These are phyloP conservation scores for Entophlyctis helioformis DNA, from an alignment of 192 early-diverging fungal species.

Conservation along the genomic window DNA sequence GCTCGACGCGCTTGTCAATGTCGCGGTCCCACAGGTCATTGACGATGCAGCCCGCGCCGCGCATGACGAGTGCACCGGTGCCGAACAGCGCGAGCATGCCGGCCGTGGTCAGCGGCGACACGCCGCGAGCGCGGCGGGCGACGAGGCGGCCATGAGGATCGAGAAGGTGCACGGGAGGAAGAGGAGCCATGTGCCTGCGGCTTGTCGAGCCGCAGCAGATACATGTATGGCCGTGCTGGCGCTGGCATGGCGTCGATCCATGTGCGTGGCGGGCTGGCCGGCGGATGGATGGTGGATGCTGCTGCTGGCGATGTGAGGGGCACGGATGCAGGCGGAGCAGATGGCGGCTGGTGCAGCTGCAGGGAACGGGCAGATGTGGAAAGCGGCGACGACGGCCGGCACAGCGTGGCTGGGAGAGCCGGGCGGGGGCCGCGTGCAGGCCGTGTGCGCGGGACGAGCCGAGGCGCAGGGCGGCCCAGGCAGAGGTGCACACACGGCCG, in stretches of 20 bases:
- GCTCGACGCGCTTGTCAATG: conserved; percentile 73
- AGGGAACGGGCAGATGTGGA: too few species aligned
- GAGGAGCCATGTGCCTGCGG: conserved; percentile 89
- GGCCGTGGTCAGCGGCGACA: conserved; percentile 45
- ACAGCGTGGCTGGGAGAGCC: too few species aligned
- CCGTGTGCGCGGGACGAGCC: too few species aligned
- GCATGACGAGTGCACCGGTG: conserved; percentile 78
- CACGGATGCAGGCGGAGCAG: too few species aligned
- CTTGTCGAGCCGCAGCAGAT: conserved; percentile 71
- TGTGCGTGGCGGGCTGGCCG: conserved; percentile 2
- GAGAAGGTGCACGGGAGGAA: conserved; percentile 79
- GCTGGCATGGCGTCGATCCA: conserved; percentile 8
- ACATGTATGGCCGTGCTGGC: conserved; percentile 12
- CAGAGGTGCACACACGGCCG: too few species aligned
- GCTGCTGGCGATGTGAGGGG: too few species aligned
- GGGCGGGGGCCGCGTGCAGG: too few species aligned
- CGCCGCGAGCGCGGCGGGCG: conserved; percentile 41
- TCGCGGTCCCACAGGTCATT: conserved; percentile 96
- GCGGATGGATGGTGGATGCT: too few species aligned
- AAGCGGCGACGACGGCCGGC: too few species aligned
- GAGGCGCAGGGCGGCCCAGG: too few species aligned
- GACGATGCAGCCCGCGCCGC: conserved; percentile 92
- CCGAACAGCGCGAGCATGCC: conserved; percentile 71
- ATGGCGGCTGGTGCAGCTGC: too few species aligned
- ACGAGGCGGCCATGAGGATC: conserved; percentile 22